A percentile compares a stretch with the other conserved stretches of the same genome.
Conservation (phyloP, 2,329 filamentous ascomycete genomes). For the Zelopaecilomyces penicillatus region DNA sequence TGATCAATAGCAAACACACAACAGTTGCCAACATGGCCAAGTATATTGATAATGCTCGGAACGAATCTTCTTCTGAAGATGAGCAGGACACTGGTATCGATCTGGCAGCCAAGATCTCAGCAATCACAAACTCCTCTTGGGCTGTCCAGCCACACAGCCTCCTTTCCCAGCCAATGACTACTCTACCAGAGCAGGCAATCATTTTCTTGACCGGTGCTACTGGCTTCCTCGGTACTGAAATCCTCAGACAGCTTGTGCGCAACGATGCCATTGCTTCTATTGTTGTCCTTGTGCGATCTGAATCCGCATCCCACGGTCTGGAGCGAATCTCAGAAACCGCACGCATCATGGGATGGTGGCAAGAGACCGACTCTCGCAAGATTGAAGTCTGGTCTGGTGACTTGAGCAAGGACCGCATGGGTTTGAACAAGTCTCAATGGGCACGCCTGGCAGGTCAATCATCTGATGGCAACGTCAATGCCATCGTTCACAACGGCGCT, state of each 20-base stretch:
- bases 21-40: slow-evolving; percentile 11
- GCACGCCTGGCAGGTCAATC: slow-evolving; percentile 1
- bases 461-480: slow-evolving; percentile 46
- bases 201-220: slow-evolving; percentile 6
- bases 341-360: slow-evolving; percentile 5
- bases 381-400: slow-evolving; percentile 6
- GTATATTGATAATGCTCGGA: slow-evolving; percentile 7
- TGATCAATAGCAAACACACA: slow-evolving; percentile 14
- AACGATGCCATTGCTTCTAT: background rate
- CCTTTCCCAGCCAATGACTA: background rate
- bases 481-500: slow-evolving; percentile 75
- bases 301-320: slow-evolving; percentile 2
- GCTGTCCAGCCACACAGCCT: background rate
- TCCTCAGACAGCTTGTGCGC: slow-evolving; percentile 3
- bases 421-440: slow-evolving; percentile 1
- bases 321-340: slow-evolving; percentile 3
- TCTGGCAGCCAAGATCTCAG: slow-evolving; percentile 2
- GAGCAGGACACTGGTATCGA: background rate
- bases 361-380: background rate
- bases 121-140: background rate
- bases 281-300: slow-evolving; percentile 3
- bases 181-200: slow-evolving; percentile 2
- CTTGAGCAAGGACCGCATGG: background rate
- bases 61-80: background rate
- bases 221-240: slow-evolving; percentile 7